Evolutionary conservation across 139 green algal species (phyloP), one percentile per base, ranked within the genome.

Genomic region (Volvox reticuliferus): DNA sequence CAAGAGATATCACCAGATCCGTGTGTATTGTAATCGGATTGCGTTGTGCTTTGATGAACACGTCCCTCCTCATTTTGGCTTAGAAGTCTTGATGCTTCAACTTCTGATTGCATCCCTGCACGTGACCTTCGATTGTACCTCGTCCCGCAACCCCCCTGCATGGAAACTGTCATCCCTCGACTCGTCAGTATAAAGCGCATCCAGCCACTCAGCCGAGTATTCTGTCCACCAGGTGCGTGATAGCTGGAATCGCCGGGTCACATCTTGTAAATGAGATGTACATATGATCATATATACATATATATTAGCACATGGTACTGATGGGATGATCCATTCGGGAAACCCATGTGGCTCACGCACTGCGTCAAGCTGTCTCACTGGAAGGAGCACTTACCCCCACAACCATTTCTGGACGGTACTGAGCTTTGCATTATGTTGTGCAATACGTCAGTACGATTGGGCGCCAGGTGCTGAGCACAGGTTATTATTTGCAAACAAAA

Each of bases 161-260:
- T 73, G 6, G 21, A 28, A 24, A 5, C 65, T 73, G 63, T 30
- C 32, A 2, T 55, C 36, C 28, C 22, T 28, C 37, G 44, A 9
- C 44, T 55, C 28, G 17, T 44, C 85, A 89, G 85, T 71, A 77
- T 90, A 32, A 63, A 30, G 32, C 55, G 86, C 20, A n/a, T 90
- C 0, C 86, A 85, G 55, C 86, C 86, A 0, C 55, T 90, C 21
- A 76, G 55, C 32, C 86, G 86, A 1, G 86, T 90, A 0, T 84
- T 84, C 86, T 90, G 86, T 33, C 86, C 86, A 6, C 73, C 30
- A n/a, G 86, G 86, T 90, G 28, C 2, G 32, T 24, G 73, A 79
- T 75, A 28, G n/a, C n/a, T n/a, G n/a, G n/a, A n/a, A n/a, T n/a
- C n/a, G n/a, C n/a, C n/a, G n/a, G n/a, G n/a, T n/a, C n/a, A n/a